These are phyloP conservation scores for Xylaria sp. DNA, from an alignment of 2,329 filamentous ascomycete species.

Conservation along the genomic window DNA sequence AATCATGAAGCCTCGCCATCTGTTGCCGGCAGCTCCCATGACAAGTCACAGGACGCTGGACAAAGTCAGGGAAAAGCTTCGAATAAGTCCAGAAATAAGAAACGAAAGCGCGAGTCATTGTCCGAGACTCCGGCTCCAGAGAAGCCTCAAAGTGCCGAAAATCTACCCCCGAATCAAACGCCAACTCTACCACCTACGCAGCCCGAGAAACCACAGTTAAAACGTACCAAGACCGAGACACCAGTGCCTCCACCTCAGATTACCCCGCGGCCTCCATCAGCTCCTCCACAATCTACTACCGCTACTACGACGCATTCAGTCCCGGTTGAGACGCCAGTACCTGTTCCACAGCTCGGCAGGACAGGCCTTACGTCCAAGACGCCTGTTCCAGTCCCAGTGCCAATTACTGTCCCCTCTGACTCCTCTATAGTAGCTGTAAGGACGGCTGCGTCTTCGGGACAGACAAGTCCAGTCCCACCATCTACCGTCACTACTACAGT, in stretches of 20 bases:
- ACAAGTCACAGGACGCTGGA: conserved; percentile 46
- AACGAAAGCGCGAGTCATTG: conserved; percentile 59
- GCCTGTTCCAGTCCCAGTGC: conserved; percentile 48
- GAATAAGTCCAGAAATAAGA: conserved; percentile 49
- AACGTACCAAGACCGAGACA: conserved; percentile 67
- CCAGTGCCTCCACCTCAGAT: conserved; percentile 60
- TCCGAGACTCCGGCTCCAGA: conserved; percentile 48
- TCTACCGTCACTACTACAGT: conserved; percentile 53
- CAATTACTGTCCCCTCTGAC: conserved; percentile 43
- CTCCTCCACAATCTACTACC: conserved; percentile 43
- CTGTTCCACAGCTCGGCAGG: conserved; percentile 48
- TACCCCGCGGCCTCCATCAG: conserved; percentile 48
- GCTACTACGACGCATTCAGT: conserved; percentile 26
- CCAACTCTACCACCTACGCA: conserved; percentile 34
- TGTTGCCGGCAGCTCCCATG: conserved; percentile 44
- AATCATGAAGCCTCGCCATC: conserved; percentile 50
- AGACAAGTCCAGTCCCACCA: conserved; percentile 47
- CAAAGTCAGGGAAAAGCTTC: conserved; percentile 45
- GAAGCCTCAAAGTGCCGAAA: conserved; percentile 46
- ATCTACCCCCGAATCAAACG: conserved; percentile 31
- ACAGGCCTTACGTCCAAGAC: conserved; percentile 48
- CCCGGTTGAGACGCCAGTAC: conserved; percentile 48
- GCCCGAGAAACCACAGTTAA: conserved; percentile 54
- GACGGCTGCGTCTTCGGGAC: conserved; percentile 43
- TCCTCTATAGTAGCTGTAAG: conserved; percentile 43